These are phyloP conservation scores for Myriosclerotinia curreyana DNA, from an alignment of 2,329 filamentous ascomycete genomes.

Conservation along the genomic window DNA sequence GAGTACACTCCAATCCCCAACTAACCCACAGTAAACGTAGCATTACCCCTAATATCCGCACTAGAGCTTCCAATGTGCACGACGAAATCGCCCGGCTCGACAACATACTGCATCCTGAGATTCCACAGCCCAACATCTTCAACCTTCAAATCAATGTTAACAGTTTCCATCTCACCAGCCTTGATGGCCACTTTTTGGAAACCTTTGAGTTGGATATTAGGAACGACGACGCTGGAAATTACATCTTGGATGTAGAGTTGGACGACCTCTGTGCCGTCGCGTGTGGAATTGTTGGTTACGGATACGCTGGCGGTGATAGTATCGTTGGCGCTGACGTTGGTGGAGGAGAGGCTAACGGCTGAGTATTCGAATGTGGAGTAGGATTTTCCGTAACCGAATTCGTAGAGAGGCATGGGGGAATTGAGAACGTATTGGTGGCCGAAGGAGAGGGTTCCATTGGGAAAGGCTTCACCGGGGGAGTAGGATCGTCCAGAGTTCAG, in stretches of 20 bases:
- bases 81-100: slow-evolving; percentile 67
- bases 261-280: slow-evolving; percentile 52
- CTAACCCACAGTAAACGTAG: slow-evolving; percentile 51
- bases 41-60: slow-evolving; percentile 53
- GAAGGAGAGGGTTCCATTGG: slow-evolving; percentile 69
- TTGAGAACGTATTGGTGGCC: slow-evolving; percentile 89
- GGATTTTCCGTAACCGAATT: slow-evolving; percentile 79
- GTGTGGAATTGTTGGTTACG: slow-evolving; percentile 58
- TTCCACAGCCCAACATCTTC: slow-evolving; percentile 72
- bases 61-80: slow-evolving; percentile 61
- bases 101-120: slow-evolving; percentile 66
- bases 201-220: slow-evolving; percentile 62
- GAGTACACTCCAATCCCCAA: background rate
- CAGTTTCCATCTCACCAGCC: slow-evolving; percentile 50
- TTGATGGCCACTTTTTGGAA: slow-evolving; percentile 66
- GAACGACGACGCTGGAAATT: slow-evolving; percentile 59
- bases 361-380: slow-evolving; percentile 61
- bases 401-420: slow-evolving; percentile 70
- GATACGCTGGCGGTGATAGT: slow-evolving; percentile 52
- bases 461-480: slow-evolving; percentile 67
- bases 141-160: slow-evolving; percentile 59
- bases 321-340: slow-evolving; percentile 42
- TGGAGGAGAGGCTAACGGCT: slow-evolving; percentile 45
- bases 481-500: slow-evolving; percentile 75
- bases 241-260: slow-evolving; percentile 55